Conservation (phyloP, 2,329 filamentous ascomycete genomes). For the Colletotrichum chrysophilum region DNA sequence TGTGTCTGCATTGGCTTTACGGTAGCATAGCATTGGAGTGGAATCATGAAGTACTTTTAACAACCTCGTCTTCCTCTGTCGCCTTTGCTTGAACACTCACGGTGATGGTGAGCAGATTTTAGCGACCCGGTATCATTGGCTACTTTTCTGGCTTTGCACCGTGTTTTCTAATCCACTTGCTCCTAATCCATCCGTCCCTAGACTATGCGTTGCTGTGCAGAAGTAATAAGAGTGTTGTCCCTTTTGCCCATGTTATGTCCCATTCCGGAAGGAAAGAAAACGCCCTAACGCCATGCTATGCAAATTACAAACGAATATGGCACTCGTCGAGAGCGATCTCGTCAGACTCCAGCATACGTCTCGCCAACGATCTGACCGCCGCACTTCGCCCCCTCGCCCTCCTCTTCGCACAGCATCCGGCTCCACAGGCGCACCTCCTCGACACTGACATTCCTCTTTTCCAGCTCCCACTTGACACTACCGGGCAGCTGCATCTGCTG, state of each 20-base stretch:
- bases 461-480: slow-evolving; percentile 20
- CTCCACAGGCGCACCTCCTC: slow-evolving; percentile 28
- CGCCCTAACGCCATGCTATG: slow-evolving; percentile 14
- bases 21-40: slow-evolving; percentile 6
- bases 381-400: slow-evolving; percentile 14
- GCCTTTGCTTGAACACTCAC: background rate
- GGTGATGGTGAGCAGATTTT: background rate
- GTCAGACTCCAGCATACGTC: slow-evolving; percentile 21
- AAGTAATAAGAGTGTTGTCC: background rate
- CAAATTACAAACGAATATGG: background rate
- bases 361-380: slow-evolving; percentile 20
- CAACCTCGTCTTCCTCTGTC: too few species aligned
- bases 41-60: background rate
- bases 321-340: background rate
- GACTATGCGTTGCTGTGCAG: background rate
- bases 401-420: slow-evolving; percentile 24
- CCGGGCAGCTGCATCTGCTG: background rate
- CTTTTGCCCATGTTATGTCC: background rate
- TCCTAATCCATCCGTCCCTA: background rate
- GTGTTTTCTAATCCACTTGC: background rate
- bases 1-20: background rate
- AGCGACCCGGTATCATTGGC: background rate
- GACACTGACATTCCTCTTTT: slow-evolving; percentile 18
- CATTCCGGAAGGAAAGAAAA: background rate
- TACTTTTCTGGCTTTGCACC: background rate